Percentiles rank a stretch among this genome's conserved stretches.
phyloP scores from a whole-genome alignment of 1,284 basidiomycete genomes.

The Ganoderma boninense region DNA sequence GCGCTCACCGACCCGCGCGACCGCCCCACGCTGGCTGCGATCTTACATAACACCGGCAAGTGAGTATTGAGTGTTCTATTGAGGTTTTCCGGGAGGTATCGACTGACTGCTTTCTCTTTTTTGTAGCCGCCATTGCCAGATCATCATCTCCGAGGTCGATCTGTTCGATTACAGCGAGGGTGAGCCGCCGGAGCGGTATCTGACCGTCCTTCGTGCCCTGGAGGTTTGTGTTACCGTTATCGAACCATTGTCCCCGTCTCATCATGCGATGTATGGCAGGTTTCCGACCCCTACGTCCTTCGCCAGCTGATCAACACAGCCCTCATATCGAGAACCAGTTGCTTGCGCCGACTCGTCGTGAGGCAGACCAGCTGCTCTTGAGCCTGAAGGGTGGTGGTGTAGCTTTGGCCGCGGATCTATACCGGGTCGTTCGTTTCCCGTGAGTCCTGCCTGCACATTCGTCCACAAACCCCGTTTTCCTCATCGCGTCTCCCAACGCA shows the following conservation, averaged over 20 bases:
- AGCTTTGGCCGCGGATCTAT: constrained; percentile 70
- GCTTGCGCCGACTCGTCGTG: constrained; percentile 67
- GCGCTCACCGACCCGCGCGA: constrained; percentile 83
- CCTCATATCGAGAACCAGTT: constrained; percentile 79
- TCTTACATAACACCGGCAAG: constrained; percentile 69
- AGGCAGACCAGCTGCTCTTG: constrained; percentile 64
- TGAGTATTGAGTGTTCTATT: constrained; percentile 45
- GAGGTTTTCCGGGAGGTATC: neutral
- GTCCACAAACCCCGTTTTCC: neutral
- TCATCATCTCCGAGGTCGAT: constrained; percentile 77
- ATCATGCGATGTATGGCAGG: constrained; percentile 50
- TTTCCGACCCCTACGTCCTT: constrained; percentile 78
- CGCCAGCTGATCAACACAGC: constrained; percentile 84
- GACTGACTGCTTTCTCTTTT: no score
- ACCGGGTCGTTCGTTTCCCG: constrained; percentile 69
- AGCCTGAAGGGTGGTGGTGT: constrained; percentile 54
- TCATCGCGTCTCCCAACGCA: constrained; percentile 38
- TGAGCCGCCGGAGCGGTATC: constrained; percentile 64
- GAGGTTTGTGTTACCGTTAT: constrained; percentile 62
- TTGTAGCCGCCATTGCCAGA: constrained; percentile 49
- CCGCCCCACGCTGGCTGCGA: constrained; percentile 61
- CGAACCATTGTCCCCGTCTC: neutral
- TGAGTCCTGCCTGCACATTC: constrained; percentile 45
- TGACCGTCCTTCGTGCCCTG: constrained; percentile 88
- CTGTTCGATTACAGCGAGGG: constrained; percentile 80